Evolutionary conservation across 768 basidiomycete genomes (phyloP), one percentile per base, ranked within the genome.

Genomic region (Leccinum boreale): DNA sequence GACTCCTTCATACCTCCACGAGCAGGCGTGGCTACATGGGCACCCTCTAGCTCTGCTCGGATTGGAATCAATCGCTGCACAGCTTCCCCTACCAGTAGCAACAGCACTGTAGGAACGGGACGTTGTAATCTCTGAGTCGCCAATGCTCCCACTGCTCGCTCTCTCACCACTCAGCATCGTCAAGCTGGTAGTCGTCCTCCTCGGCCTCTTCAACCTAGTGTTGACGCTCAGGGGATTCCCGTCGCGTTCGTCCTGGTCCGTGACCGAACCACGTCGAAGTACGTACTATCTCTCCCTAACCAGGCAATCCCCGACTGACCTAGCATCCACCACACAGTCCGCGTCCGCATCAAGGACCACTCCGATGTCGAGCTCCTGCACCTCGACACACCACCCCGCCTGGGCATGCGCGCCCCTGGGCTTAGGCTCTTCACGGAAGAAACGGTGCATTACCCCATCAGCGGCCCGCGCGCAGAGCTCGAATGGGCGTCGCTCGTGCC

Each of bases 401-500:
- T 19, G 17, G n/a, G 19, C 10, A 12, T 42, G 11, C 55, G 51
- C 10, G 17, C 12, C 21, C 45, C 19, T 10, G n/a, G n/a, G 23
- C 45, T 12, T 2, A 49, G 31, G 4, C 60, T 70, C 59, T 6
- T 70, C 57, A 62, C 61, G 7, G 68, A 69, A 33, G 68, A 70
- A 35, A 63, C 66, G 9, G 57, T 35, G 11, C 67, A 70, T 49
- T 68, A 70, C 54, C 58, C 68, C 4, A 6, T 60, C 46, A 42
- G 65, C 45, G 67, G 67, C 8, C 54, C 64, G 10, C 67, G 56
- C 23, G 67, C 67, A 3, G 68, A 68, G 17, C 50, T 35, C 35
- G 67, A 70, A 24, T 69, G 68, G 68, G 63, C 59, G 5, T 52
- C 66, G 45, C 66, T 69, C 48, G 61, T 69, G 2, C 67, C 67